Conservation (phyloP, 139 green algal genomes). For the Trebouxia sp. region DNA sequence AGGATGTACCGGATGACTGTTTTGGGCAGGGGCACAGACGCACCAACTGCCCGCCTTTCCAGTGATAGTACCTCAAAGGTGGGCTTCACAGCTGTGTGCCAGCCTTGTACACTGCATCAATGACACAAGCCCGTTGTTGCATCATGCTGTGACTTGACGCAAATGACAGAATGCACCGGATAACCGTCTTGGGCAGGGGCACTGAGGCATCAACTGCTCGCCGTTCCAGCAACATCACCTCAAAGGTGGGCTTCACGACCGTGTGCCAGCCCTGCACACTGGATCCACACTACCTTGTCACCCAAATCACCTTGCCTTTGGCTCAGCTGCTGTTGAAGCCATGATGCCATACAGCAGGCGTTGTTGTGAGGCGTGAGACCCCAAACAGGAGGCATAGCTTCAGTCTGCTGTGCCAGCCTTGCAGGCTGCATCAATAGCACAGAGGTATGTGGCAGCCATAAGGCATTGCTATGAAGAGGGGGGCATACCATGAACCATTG, state of each 20-base stretch:
- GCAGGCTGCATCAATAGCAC: too few relatives aligned
- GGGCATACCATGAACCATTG: too few relatives aligned
- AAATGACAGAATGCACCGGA: constrained; percentile 62
- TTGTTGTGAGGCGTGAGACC: too few relatives aligned
- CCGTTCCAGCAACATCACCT: constrained; percentile 57
- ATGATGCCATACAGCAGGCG: too few relatives aligned
- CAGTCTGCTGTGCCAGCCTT: too few relatives aligned
- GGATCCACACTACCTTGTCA: too few relatives aligned
- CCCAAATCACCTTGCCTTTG: too few relatives aligned
- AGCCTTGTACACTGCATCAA: constrained; percentile 35
- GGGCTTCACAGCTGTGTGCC: constrained; percentile 35
- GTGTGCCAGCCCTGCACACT: constrained; percentile 38
- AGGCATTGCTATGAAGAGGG: too few relatives aligned
- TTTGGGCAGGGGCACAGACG: constrained; percentile 66
- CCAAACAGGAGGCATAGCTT: too few relatives aligned
- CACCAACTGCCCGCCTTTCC: constrained; percentile 46
- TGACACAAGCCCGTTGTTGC: neutral
- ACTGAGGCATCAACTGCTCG: constrained; percentile 52
- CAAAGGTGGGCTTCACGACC: constrained; percentile 43
- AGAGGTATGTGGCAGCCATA: too few relatives aligned
- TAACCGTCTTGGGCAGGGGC: constrained; percentile 65
- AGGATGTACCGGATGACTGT: constrained; percentile 64
- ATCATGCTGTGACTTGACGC: too few relatives aligned
- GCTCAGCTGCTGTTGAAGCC: too few relatives aligned
- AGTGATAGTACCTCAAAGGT: constrained; percentile 61